Base-by-base conservation (phyloP, 2,329 filamentous ascomycete species). In the Paraphaeosphaeria minitans region DNA sequence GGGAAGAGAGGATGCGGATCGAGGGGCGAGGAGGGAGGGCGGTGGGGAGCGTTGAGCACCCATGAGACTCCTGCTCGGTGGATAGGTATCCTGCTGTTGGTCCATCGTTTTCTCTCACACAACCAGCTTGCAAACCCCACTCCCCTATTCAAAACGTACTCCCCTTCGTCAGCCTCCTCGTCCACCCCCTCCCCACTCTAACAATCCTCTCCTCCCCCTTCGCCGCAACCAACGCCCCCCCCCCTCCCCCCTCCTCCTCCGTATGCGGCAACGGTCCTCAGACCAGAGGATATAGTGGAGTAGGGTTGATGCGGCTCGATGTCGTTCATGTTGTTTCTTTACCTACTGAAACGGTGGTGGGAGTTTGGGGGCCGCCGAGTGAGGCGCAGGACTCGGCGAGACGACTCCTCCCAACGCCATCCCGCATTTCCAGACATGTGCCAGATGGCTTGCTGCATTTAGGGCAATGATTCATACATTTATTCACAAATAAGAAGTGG, bases 141-240 rank as follows among this genome's bases (percentile, higher is more conserved):
- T 10, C 19, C 1, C 43, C 9, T 35, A n/a, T 22, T 69, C 47
- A 73, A 46, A 75, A 74, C 1, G 67, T 69, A 53, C 70, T 73
- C 2, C 72, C 71, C 27, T 60, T 66, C 1, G 68, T 73, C 41
- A 72, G 42, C 9, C 53, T 64, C 21, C 59, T 58, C 50, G 63
- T 62, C 68, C 69, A 64, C 19, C 59, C 56, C 48, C 64, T 62
- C 35, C 14, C 48, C 9, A 19, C 57, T 43, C 70, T 70, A 2
- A 56, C 56, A 24, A 75, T 57, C 57, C 58, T 72, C 47, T 70
- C 57, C 50, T 74, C 70, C 1, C 49, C 43, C 49, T 61, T 68
- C 8, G 68, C 64, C 12, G 74, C 70, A 13, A 66, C 24, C n/a
- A 75, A 46, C 16, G 58, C 61, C 69, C 66, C 6, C 62, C 66